Base-by-base conservation (phyloP, 192 early-diverging fungal species). In the Coemansia aciculifera region DNA sequence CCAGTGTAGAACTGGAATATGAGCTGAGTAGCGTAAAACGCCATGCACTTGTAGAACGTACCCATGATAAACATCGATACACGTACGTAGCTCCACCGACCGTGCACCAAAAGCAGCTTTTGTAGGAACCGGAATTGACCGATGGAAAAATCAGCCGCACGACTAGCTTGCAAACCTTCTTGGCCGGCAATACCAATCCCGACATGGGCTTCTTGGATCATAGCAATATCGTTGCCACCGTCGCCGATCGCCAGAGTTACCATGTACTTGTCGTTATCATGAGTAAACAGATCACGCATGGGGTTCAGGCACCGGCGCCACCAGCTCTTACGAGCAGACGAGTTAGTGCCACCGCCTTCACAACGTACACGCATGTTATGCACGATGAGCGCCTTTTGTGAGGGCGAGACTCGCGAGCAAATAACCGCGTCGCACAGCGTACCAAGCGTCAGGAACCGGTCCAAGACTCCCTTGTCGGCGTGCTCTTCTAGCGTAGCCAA, bases 161-260 rank as follows among this genome's bases (percentile, higher is more conserved):
- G 81, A 37, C 91, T 94, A 2, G 95, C 95, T 65, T 93, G 92
- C 66, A 93, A 70, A 6, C 94, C 94, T 73, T 97, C 95, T 49
- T 85, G 84, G 2, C 95, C 95, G 0, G 93, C 88, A 42, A 97
- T 96, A 13, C 95, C 95, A 38, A 97, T 89, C 12, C 95, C 95
- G 29, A 96, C 90, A 61, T 97, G 89, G 11, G 95, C 93, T 67
- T 92, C 92, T 67, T 96, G 91, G 66, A 97, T 94, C 95, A 97
- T 97, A 21, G 92, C 90, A 86, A 96, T 92, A 63, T 97, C 95
- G 70, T 97, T 97, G 56, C 92, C 95, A 15, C 95, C 95, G 51
- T 97, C 95, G 38, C 95, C 95, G 52, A 97, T 94, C 11, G 91
- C 91, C 43, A 93, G 69, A 23, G 92, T 94, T 17, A 83, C 81